A percentile compares a stretch with the other conserved stretches of the same genome.
Conservation (phyloP, 2,329 filamentous ascomycete genomes). For the Epichloe uncinata region DNA sequence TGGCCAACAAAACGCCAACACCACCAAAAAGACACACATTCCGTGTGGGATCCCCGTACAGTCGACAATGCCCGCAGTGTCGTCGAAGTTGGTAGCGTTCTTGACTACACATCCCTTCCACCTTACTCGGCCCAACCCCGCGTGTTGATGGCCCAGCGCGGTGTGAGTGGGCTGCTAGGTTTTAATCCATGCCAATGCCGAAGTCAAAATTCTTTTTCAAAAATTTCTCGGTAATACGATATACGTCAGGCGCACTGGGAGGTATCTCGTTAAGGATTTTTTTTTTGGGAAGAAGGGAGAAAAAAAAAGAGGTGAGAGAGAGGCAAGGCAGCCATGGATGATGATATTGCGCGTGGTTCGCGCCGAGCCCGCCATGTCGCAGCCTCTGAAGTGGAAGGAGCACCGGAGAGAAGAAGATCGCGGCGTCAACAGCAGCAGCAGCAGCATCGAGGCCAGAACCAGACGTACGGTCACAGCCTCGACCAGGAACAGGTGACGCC, state of each 20-base stretch:
- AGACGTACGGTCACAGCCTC: conserved; percentile 1
- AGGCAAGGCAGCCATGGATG: conserved; percentile 14
- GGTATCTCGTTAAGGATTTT: no score
- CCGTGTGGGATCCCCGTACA: no score
- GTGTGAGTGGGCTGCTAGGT: not conserved
- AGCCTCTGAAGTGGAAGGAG: not conserved
- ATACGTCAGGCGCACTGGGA: no score
- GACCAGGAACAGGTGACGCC: conserved; percentile 7
- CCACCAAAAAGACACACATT: no score
- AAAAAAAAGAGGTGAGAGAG: not conserved
- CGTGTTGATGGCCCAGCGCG: no score
- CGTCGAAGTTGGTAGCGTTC: no score
- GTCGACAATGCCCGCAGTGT: no score
- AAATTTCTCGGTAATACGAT: no score
- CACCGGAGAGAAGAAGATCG: not conserved
- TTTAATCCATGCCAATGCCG: not conserved
- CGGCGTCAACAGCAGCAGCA: conserved; percentile 5
- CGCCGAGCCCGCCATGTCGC: conserved; percentile 18
- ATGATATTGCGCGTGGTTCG: conserved; percentile 16
- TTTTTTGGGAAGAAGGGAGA: not conserved
- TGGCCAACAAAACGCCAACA: not conserved
- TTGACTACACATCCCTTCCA: no score
- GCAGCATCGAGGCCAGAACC: conserved; percentile 3
- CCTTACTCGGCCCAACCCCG: no score
- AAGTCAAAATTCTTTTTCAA: no score